Evolutionary conservation across 1,284 basidiomycete species (phyloP).

Genomic region (Trametes pubescens): DNA sequence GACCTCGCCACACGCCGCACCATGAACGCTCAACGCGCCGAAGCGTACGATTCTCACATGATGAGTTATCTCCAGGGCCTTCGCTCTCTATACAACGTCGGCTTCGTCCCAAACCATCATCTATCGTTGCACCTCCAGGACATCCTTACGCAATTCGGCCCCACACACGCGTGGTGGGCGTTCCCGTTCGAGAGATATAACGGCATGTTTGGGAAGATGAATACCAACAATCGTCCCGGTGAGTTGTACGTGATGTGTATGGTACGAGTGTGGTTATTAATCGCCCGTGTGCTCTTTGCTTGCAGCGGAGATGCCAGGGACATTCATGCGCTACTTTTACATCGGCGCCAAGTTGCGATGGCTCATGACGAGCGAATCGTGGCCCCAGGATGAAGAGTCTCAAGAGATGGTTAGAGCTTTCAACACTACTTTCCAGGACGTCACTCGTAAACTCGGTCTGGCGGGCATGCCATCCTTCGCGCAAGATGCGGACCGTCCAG

Average conservation of each 20-base stretch:
- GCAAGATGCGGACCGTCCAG: too few relatives aligned
- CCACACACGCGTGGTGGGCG: conserved; percentile 45
- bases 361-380: too few relatives aligned
- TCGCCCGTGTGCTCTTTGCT: too few relatives aligned
- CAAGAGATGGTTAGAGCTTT: too few relatives aligned
- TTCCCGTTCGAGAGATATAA: conserved; percentile 34
- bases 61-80: conserved; percentile 30
- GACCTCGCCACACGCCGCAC: not conserved
- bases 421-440: too few relatives aligned
- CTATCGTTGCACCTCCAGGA: conserved; percentile 43
- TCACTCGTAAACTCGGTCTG: too few relatives aligned
- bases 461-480: too few relatives aligned
- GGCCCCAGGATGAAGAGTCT: too few relatives aligned
- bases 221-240: too few relatives aligned
- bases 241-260: too few relatives aligned
- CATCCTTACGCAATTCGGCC: conserved; percentile 43
- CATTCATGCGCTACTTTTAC: conserved; percentile 1
- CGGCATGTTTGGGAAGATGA: conserved; percentile 39
- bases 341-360: too few relatives aligned
- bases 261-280: too few relatives aligned
- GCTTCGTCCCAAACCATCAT: conserved; percentile 49
- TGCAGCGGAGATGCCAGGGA: not conserved
- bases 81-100: conserved; percentile 43
- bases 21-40: not conserved
- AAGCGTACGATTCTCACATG: not conserved